These are phyloP conservation scores for Sonneratia caseolaris DNA, from an alignment of 345 rosid genomes.

Conservation along the genomic window DNA sequence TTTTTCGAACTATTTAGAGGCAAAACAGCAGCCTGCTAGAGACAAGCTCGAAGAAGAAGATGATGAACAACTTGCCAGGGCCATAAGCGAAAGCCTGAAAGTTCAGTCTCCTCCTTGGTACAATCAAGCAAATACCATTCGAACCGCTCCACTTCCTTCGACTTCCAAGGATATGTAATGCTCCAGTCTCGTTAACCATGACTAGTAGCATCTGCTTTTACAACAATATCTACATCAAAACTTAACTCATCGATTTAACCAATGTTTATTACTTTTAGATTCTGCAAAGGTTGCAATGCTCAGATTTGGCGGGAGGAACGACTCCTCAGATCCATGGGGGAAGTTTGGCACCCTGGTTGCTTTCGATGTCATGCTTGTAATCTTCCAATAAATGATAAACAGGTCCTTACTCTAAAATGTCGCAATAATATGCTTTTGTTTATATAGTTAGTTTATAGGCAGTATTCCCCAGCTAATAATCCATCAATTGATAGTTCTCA, in stretches of 20 bases:
- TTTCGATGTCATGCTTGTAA: slow-evolving; percentile 27
- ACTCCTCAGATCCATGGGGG: slow-evolving; percentile 25
- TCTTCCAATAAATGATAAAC: slow-evolving; percentile 32
- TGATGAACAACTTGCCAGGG: slow-evolving; percentile 49
- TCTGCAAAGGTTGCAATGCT: slow-evolving; percentile 33
- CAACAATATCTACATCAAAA: background rate
- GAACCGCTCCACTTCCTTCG: slow-evolving; percentile 21
- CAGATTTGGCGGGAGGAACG: slow-evolving; percentile 26
- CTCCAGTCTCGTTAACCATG: background rate
- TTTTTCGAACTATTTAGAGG: background rate
- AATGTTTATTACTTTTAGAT: slow-evolving; percentile 9
- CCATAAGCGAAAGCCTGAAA: slow-evolving; percentile 61
- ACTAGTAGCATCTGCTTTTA: background rate
- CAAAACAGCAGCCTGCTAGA: background rate
- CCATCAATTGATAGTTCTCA: slow-evolving; percentile 2
- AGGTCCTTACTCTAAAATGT: slow-evolving; percentile 29
- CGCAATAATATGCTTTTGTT: background rate
- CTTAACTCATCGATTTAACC: background rate
- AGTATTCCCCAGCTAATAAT: background rate
- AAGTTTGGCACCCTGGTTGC: slow-evolving; percentile 37
- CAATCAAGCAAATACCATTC: background rate
- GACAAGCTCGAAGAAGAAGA: slow-evolving; percentile 47
- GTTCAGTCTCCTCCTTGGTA: slow-evolving; percentile 39
- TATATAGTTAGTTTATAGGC: background rate
- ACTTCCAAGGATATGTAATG: background rate